Percentiles rank a stretch among this genome's conserved stretches.
These are phyloP conservation scores for Monosporascus sp. DNA, from an alignment of 2,329 filamentous ascomycete species.

Conservation along the genomic window DNA sequence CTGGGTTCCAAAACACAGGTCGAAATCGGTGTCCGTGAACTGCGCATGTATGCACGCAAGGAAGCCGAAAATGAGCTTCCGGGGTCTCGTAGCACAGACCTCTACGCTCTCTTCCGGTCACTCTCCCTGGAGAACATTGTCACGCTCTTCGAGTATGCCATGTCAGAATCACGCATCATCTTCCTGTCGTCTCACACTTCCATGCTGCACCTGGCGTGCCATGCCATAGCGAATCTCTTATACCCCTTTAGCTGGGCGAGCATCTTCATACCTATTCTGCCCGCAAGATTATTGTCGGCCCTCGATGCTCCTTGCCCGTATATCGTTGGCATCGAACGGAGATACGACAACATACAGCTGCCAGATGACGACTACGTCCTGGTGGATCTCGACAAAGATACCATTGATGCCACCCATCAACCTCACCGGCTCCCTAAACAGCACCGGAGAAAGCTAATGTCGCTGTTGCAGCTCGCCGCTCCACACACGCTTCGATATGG, in stretches of 20 bases:
- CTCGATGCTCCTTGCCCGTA: conserved; percentile 95
- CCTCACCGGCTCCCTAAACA: conserved; percentile 81
- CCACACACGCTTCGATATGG: conserved; percentile 85
- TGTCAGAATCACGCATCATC: conserved; percentile 92
- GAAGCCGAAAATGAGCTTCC: conserved; percentile 92
- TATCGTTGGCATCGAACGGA: conserved; percentile 90
- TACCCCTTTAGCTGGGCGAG: conserved; percentile 92
- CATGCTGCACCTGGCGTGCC: conserved; percentile 90
- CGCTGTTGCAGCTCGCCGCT: conserved; percentile 81
- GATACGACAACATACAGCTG: conserved; percentile 79
- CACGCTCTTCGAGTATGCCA: conserved; percentile 84
- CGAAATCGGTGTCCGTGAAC: conserved; percentile 81
- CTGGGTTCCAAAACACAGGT: conserved; percentile 93
- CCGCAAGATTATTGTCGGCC: conserved; percentile 80
- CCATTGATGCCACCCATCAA: conserved; percentile 75
- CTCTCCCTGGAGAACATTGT: conserved; percentile 90
- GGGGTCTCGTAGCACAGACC: conserved; percentile 82
- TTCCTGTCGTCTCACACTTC: conserved; percentile 91
- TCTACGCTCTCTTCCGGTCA: conserved; percentile 88
- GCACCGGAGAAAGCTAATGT: conserved; percentile 82
- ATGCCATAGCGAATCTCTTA: conserved; percentile 77
- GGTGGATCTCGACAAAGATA: conserved; percentile 87
- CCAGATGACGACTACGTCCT: conserved; percentile 95
- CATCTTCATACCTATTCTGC: conserved; percentile 88
- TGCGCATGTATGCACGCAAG: conserved; percentile 87